Evolutionary conservation across 805 yeast genomes (phyloP), one percentile per base, ranked within the genome.

Genomic region (Cyberlindnera veronae): DNA sequence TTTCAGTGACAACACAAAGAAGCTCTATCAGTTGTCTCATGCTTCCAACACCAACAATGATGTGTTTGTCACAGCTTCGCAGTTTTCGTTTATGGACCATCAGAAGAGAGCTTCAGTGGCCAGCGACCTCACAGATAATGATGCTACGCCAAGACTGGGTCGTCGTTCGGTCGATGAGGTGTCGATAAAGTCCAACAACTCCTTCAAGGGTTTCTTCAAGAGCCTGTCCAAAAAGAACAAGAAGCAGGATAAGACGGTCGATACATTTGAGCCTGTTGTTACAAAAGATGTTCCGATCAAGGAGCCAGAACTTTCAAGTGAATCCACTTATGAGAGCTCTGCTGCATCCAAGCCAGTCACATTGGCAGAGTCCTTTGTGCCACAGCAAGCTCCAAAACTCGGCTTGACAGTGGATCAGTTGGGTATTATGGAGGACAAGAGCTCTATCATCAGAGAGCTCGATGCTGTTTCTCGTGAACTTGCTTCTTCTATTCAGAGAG

Each of bases 401-500:
- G 58, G 57, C 8, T 72, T 81, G 38, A 69, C 80, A 2, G 71
- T 77, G 29, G 83, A 79, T 17, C 88, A 84, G 49, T 57, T 80
- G 38, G 79, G 80, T 2, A 64, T 83, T 7, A 67, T 84, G 64
- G 74, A 68, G 26, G 77, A 83, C 38, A 82, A 79, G 46, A 69
- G 69, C 36, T 74, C 71, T 19, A 59, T 84, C 29, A 66, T 82
- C 50, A 70, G 73, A 40, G 91, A 84, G 53, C 61, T 85, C 29
- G 82, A 80, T 44, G 53, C 83, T 18, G 81, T 85, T 1, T 80
- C 90, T 1, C 73, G 75, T 19, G 95, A 84, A 53, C 66, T 85
- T 36, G 90, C 89, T 0, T 76, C 76, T 18, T 79, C 90, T 0
- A 81, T 84, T 33, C 73, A 76, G 39, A 65, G 93, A 29, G 95